Evolutionary conservation across 208 protist species (phyloP).

Genomic region (Leishmania guyanensis): DNA sequence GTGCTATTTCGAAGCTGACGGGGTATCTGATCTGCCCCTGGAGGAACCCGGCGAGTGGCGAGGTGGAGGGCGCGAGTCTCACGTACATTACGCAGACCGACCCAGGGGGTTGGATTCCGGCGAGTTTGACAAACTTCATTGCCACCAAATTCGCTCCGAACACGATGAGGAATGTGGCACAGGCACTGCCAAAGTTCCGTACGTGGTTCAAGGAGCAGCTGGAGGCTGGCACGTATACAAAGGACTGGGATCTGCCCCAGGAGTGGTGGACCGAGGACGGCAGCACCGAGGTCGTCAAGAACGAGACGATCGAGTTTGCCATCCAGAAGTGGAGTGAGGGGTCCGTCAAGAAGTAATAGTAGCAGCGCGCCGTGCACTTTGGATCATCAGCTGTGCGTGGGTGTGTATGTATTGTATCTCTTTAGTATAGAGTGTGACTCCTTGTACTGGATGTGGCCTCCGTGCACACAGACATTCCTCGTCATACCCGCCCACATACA

Average conservation of each 20-base stretch:
- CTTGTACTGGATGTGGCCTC: neutral
- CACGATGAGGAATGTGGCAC: conserved; percentile 51
- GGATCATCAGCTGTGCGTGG: conserved; percentile 1
- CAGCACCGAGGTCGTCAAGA: conserved; percentile 35
- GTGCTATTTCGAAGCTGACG: conserved; percentile 78
- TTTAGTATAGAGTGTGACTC: neutral
- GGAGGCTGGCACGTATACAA: conserved; percentile 54
- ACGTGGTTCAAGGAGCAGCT: conserved; percentile 68
- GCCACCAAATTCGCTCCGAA: conserved; percentile 81
- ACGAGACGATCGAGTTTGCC: conserved; percentile 62
- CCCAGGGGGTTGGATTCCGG: conserved; percentile 82
- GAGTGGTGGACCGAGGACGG: conserved; percentile 48
- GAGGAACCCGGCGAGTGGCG: conserved; percentile 44
- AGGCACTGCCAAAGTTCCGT: conserved; percentile 55
- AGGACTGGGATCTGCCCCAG: conserved; percentile 48
- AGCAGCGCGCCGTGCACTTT: conserved; percentile 12
- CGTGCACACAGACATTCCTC: neutral
- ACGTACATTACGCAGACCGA: conserved; percentile 91
- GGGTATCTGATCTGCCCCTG: conserved; percentile 87
- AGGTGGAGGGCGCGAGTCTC: conserved; percentile 48
- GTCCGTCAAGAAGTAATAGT: conserved; percentile 8
- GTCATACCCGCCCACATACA: neutral
- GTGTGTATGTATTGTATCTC: neutral
- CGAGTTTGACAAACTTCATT: conserved; percentile 77
- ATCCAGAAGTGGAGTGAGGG: conserved; percentile 49